phyloP scores from a whole-genome alignment of 2,329 filamentous ascomycete genomes.

The Sclerotinia nivalis region DNA sequence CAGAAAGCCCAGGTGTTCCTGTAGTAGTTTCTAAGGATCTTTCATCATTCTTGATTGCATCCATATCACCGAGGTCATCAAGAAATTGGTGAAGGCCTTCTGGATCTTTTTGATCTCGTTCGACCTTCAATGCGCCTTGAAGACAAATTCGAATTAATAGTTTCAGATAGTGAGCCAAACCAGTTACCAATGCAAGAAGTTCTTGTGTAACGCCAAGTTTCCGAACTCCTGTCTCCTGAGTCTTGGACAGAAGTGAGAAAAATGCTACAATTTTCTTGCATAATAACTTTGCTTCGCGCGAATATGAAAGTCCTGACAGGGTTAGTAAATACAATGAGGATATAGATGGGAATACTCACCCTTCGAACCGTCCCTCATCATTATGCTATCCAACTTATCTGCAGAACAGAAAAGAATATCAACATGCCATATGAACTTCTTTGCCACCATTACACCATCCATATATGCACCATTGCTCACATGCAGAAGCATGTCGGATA shows the following conservation, averaged over 20 bases:
- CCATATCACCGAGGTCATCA: constrained; percentile 80
- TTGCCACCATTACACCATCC: constrained; percentile 90
- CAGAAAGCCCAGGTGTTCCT: constrained; percentile 66
- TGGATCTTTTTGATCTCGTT: constrained; percentile 74
- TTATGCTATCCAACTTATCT: constrained; percentile 76
- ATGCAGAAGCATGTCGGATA: constrained; percentile 97
- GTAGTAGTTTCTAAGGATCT: constrained; percentile 65
- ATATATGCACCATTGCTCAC: constrained; percentile 97
- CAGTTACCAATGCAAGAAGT: constrained; percentile 94
- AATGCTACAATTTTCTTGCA: constrained; percentile 99
- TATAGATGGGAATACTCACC: constrained; percentile 53
- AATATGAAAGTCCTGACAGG: constrained; percentile 75
- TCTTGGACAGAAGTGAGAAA: constrained; percentile 91
- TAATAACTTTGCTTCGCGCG: constrained; percentile 94
- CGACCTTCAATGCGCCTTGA: constrained; percentile 87
- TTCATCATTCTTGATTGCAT: constrained; percentile 71
- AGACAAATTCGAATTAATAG: constrained; percentile 95
- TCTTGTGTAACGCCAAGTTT: constrained; percentile 97
- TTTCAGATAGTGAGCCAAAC: constrained; percentile 95
- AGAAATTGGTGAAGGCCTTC: constrained; percentile 82
- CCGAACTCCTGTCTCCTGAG: constrained; percentile 84
- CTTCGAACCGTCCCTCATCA: constrained; percentile 70
- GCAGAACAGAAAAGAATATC: constrained; percentile 89
- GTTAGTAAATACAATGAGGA: constrained; percentile 22
- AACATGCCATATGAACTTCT: constrained; percentile 94